These are phyloP conservation scores for Scalesia atractyloides DNA, from an alignment of 129 eudicot genomes.

Conservation along the genomic window DNA sequence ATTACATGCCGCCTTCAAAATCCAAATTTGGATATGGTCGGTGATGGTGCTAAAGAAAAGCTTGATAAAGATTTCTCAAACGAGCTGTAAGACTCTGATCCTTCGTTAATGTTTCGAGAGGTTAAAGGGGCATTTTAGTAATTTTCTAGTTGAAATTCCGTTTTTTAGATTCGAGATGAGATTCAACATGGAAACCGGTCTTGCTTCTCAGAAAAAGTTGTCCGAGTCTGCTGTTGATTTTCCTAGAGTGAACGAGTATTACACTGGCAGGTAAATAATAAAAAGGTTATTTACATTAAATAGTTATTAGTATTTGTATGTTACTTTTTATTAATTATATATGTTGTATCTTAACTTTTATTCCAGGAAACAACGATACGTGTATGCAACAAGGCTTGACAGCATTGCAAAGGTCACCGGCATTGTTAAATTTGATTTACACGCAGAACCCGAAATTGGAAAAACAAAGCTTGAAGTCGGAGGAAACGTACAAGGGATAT, in stretches of 20 bases:
- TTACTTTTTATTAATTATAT: background rate
- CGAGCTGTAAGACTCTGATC: constrained; percentile 66
- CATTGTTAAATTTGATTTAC: constrained; percentile 85
- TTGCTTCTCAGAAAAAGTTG: constrained; percentile 77
- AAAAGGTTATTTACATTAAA: background rate
- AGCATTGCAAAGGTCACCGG: constrained; percentile 84
- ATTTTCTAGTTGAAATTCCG: constrained; percentile 14
- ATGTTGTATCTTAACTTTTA: background rate
- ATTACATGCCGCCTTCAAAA: constrained; percentile 80
- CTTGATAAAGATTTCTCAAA: constrained; percentile 60
- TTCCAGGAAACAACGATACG: constrained; percentile 86
- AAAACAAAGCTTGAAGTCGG: constrained; percentile 80
- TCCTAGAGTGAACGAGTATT: constrained; percentile 83
- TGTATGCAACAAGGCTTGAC: constrained; percentile 78
- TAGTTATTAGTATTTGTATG: background rate
- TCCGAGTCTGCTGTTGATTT: constrained; percentile 92
- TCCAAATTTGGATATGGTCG: constrained; percentile 74
- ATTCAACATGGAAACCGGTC: constrained; percentile 86
- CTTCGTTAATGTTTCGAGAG: constrained; percentile 3
- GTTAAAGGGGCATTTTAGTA: background rate
- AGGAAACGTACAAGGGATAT: constrained; percentile 79
- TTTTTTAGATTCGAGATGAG: constrained; percentile 89
- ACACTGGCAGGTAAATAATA: constrained; percentile 72
- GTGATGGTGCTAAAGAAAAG: constrained; percentile 51
- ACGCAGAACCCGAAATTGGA: constrained; percentile 73